These are phyloP conservation scores for Saccharomyces hybrid DNA, from an alignment of 1,139 yeast species.

Conservation along the genomic window DNA sequence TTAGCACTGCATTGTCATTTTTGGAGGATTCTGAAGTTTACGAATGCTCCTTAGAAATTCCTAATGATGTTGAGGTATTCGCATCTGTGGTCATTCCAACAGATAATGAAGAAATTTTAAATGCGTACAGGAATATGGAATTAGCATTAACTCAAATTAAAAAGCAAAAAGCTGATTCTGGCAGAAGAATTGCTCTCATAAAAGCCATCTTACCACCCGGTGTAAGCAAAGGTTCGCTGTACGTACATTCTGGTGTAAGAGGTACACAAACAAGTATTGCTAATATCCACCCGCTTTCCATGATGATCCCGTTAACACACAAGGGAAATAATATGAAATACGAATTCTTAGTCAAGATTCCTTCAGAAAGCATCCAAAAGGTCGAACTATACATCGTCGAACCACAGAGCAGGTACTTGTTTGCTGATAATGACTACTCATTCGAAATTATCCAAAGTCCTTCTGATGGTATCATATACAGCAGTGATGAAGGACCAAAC, in stretches of 20 bases:
- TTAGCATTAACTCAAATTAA: conserved; percentile 66
- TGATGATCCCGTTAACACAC: conserved; percentile 74
- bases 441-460: conserved; percentile 64
- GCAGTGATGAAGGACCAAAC: conserved; percentile 33
- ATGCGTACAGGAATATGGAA: conserved; percentile 36
- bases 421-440: conserved; percentile 50
- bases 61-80: conserved; percentile 59
- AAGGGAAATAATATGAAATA: conserved; percentile 53
- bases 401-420: conserved; percentile 69
- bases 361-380: conserved; percentile 59
- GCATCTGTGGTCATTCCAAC: conserved; percentile 30
- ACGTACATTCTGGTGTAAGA: conserved; percentile 64
- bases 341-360: conserved; percentile 65
- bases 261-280: conserved; percentile 55
- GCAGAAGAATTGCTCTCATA: conserved; percentile 58
- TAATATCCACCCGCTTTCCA: conserved; percentile 61
- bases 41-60: conserved; percentile 69
- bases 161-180: conserved; percentile 48
- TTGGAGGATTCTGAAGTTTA: conserved; percentile 68
- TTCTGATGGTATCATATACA: conserved; percentile 44
- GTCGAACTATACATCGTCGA: conserved; percentile 75
- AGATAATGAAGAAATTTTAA: conserved; percentile 10
- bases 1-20: conserved; percentile 69
- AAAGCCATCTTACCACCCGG: conserved; percentile 74
- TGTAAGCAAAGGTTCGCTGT: conserved; percentile 62